phyloP scores from a whole-genome alignment of 768 basidiomycete genomes.

The Lactarius hengduanensis region DNA sequence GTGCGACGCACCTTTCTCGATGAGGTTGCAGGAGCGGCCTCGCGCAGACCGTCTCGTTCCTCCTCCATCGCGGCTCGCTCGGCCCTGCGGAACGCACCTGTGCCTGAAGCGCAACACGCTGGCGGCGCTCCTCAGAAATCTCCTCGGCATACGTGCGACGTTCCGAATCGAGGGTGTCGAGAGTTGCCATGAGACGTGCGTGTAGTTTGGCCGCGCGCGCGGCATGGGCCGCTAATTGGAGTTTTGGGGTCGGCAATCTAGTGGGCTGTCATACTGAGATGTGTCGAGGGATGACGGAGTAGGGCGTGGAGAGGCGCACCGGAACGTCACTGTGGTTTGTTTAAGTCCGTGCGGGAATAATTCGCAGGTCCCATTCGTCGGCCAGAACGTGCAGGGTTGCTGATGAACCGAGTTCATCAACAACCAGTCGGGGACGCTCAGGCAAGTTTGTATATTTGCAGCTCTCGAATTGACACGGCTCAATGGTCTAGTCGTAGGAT shows the following conservation, averaged over 20 bases:
- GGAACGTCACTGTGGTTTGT: constrained; percentile 9
- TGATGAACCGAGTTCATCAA: background rate
- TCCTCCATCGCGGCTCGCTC: constrained; percentile 40
- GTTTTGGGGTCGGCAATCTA: constrained; percentile 34
- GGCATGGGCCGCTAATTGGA: constrained; percentile 38
- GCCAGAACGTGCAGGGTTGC: background rate
- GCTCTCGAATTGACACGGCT: constrained; percentile 19
- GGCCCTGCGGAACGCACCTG: constrained; percentile 35
- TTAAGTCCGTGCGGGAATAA: background rate
- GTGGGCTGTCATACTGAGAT: constrained; percentile 23
- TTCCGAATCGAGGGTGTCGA: constrained; percentile 49
- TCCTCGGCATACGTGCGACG: constrained; percentile 44
- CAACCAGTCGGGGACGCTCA: background rate
- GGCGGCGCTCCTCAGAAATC: constrained; percentile 36
- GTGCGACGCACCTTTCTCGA: constrained; percentile 55
- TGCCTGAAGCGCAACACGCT: constrained; percentile 38
- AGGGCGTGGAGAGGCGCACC: constrained; percentile 16
- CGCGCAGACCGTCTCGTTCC: constrained; percentile 54
- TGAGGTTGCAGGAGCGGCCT: constrained; percentile 50
- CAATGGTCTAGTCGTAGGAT: constrained; percentile 40
- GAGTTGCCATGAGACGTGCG: constrained; percentile 45
- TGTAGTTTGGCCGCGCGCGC: constrained; percentile 46
- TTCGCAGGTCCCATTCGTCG: constrained; percentile 18
- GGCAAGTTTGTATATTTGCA: background rate
- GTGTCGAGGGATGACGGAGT: constrained; percentile 8